These are phyloP conservation scores for Seiridium cupressi DNA, from an alignment of 2,329 filamentous ascomycete species.

Conservation along the genomic window DNA sequence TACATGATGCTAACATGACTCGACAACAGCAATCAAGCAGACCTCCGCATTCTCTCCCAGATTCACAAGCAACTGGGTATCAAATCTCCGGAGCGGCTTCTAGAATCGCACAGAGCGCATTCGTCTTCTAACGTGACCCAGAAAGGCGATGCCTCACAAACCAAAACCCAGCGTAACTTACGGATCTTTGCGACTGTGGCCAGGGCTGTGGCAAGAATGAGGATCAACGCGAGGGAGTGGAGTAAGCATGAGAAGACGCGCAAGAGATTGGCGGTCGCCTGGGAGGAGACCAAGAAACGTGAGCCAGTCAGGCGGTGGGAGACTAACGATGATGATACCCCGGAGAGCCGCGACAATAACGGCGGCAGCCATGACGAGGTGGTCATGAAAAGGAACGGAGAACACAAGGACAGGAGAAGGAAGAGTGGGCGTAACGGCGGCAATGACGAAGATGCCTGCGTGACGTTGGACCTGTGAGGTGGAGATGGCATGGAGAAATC, in stretches of 20 bases:
- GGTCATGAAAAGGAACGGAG: not conserved
- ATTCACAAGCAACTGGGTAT: conserved; percentile 65
- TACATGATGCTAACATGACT: conserved; percentile 22
- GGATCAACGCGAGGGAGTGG: conserved; percentile 47
- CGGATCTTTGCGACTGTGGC: conserved; percentile 45
- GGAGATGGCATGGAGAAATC: not conserved
- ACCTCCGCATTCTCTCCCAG: conserved; percentile 79
- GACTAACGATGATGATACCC: not conserved
- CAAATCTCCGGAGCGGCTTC: conserved; percentile 27
- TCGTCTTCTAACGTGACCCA: conserved; percentile 24
- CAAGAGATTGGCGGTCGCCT: conserved; percentile 45
- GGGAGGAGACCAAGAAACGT: conserved; percentile 31
- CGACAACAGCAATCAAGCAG: conserved; percentile 78
- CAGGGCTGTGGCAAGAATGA: conserved; percentile 52
- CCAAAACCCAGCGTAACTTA: conserved; percentile 29
- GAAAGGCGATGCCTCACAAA: not conserved
- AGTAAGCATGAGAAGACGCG: conserved; percentile 49
- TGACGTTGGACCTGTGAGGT: not conserved
- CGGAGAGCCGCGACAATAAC: not conserved
- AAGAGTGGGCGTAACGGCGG: not conserved
- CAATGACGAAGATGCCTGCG: not conserved
- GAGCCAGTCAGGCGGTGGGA: conserved; percentile 7
- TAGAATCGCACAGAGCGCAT: conserved; percentile 32
- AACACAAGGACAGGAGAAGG: not conserved
- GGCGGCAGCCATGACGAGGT: not conserved